Conservation (phyloP, 2,329 filamentous ascomycete species). For the Ceratocystis papillata region DNA sequence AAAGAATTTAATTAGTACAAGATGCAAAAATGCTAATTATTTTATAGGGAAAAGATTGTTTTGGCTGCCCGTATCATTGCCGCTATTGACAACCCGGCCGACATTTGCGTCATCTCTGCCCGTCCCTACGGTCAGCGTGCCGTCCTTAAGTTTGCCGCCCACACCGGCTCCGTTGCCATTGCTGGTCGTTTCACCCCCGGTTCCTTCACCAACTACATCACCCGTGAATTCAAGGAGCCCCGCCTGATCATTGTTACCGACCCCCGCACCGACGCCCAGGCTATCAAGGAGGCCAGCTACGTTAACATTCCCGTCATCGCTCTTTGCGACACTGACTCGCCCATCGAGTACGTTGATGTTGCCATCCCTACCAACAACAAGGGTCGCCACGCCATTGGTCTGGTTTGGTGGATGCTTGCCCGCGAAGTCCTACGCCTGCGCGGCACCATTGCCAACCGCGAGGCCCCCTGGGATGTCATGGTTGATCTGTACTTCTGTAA, state of each 20-base stretch:
- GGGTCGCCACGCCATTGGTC: conserved; percentile 96
- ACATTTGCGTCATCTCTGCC: conserved; percentile 98
- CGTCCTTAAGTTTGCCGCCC: conserved; percentile 97
- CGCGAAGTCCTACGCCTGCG: conserved; percentile 99
- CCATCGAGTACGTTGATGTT: conserved; percentile 98
- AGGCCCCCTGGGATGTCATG: conserved; percentile 98
- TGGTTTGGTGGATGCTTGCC: conserved; percentile 98
- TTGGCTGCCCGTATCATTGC: conserved; percentile 97
- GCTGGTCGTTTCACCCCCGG: conserved; percentile 99
- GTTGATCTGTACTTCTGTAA: conserved; percentile 98
- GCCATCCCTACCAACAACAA: conserved; percentile 99
- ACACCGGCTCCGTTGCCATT: conserved; percentile 96
- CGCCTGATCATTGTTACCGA: conserved; percentile 99
- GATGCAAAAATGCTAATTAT: conserved; percentile 26
- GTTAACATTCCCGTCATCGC: conserved; percentile 99
- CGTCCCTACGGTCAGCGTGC: conserved; percentile 99
- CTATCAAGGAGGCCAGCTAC: conserved; percentile 99
- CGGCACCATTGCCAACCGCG: conserved; percentile 89
- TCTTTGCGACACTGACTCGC: conserved; percentile 97
- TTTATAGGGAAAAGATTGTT: conserved; percentile 92
- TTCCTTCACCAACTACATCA: conserved; percentile 99
- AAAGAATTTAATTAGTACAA: not conserved
- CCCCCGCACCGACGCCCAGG: conserved; percentile 98
- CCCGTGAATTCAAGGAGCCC: conserved; percentile 99
- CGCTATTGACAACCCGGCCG: conserved; percentile 97